Base-by-base conservation (phyloP, 768 basidiomycete species). In the Russula abietina region DNA sequence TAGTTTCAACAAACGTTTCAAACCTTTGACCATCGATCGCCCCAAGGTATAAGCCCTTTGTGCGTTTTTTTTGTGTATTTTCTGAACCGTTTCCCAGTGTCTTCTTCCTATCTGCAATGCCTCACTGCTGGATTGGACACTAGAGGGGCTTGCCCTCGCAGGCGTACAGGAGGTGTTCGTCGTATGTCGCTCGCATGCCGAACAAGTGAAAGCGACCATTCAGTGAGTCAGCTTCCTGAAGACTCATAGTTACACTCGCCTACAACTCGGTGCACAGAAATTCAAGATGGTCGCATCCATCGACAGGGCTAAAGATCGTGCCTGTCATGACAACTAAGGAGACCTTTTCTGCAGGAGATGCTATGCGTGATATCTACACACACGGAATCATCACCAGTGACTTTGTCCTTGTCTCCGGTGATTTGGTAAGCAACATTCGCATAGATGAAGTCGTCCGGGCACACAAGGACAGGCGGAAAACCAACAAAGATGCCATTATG, bases 131-230 rank as follows among this genome's bases (percentile, higher is more conserved):
- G 91, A 93, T 69, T 98, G 96, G 94, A 98, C 97, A 3, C 87
- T 98, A 64, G 97, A 99, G 72, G 89, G 89, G 72, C 83, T 99
- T 39, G 87, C 92, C 32, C 79, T 97, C n/a, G 92, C 93, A 38
- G 93, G 93, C 58, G 93, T 99, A 39, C 91, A 95, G 72, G 92
- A 98, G 75, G 90, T 97, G 62, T 96, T 97, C 72, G 89, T 99
- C 51, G 86, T 98, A 69, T 95, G 94, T 72, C 84, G 91, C 63
- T 95, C 93, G 55, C 91, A 96, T 73, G 84, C 92, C 10, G 87
- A 89, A 55, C 86, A 88, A 69, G 87, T 98, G 69, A 89, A 92
- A 72, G 79, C 82, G 16, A 91, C 87, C 60, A 91, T 98, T 70
- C 83, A 80, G 96, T 96, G 68, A 71, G 86, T 75, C 60, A 53